Percentiles rank a stretch among this genome's conserved stretches.
Evolutionary conservation across 208 protist species (phyloP).

Genomic region (Acanthamoeba healyi): DNA sequence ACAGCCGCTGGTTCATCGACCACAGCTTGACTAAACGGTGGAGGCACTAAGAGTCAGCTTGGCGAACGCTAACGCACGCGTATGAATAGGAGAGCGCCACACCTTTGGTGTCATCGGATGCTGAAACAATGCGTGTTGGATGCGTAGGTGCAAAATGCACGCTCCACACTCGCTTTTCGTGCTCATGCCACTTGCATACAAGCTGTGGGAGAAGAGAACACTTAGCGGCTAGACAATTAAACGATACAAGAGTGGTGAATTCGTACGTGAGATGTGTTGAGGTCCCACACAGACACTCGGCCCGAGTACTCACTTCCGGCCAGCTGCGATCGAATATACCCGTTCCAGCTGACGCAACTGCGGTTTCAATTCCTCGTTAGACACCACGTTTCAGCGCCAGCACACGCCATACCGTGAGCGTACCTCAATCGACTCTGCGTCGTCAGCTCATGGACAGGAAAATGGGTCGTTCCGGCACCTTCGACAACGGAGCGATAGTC

Average conservation of each 20-base stretch:
- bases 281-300: slow-evolving; percentile 80
- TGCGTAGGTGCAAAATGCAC: slow-evolving; percentile 80
- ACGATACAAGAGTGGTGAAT: neutral
- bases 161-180: slow-evolving; percentile 83
- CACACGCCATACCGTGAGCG: neutral
- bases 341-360: slow-evolving; percentile 80
- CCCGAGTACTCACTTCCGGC: slow-evolving; percentile 78
- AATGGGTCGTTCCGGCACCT: slow-evolving; percentile 47
- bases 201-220: neutral
- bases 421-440: slow-evolving; percentile 70
- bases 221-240: neutral
- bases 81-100: neutral
- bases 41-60: neutral
- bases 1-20: slow-evolving; percentile 71
- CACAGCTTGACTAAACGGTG: slow-evolving; percentile 80
- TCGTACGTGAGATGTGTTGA: slow-evolving; percentile 13
- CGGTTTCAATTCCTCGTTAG: neutral
- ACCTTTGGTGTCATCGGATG: slow-evolving; percentile 81
- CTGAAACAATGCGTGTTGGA: slow-evolving; percentile 75
- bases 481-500: slow-evolving; percentile 42
- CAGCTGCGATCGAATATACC: slow-evolving; percentile 78
- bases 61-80: neutral
- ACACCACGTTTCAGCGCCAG: no score
- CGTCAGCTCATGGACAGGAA: slow-evolving; percentile 77
- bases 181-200: slow-evolving; percentile 71